Conservation (phyloP, 2,329 filamentous ascomycete species). For the Fusarium redolens region DNA sequence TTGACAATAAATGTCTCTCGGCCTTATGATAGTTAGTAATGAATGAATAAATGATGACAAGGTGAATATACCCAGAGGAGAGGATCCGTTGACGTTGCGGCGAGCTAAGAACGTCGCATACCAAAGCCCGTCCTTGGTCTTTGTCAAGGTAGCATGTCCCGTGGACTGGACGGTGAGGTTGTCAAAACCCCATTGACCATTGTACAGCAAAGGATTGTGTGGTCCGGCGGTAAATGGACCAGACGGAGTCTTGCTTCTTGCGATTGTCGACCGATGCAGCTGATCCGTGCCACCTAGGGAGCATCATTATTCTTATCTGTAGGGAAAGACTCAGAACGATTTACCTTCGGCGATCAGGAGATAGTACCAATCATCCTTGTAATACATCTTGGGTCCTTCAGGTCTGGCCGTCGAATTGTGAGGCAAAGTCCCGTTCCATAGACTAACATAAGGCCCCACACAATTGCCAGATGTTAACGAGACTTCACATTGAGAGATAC, state of each 20-base stretch:
- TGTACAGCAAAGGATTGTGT: neutral
- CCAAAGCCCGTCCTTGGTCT: neutral
- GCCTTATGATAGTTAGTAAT: neutral
- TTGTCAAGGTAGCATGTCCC: neutral
- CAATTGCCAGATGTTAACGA: neutral
- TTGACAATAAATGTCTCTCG: neutral
- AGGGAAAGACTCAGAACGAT: fast-evolving
- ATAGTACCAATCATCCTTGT: neutral
- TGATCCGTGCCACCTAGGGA: neutral
- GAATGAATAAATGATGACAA: fast-evolving
- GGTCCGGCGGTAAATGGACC: neutral
- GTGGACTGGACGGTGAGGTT: neutral
- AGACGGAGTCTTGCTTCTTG: neutral
- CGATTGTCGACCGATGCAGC: neutral
- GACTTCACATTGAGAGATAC: neutral
- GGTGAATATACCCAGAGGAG: neutral
- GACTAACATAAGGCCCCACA: neutral
- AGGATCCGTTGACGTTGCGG: neutral
- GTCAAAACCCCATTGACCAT: neutral
- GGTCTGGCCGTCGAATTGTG: neutral
- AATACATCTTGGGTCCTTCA: neutral
- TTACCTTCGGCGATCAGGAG: neutral
- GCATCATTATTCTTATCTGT: fast-evolving
- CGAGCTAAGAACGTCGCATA: neutral
- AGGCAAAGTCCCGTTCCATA: neutral